Evolutionary conservation across 2,329 filamentous ascomycete species (phyloP).

Genomic region (Curvularia spicifera): DNA sequence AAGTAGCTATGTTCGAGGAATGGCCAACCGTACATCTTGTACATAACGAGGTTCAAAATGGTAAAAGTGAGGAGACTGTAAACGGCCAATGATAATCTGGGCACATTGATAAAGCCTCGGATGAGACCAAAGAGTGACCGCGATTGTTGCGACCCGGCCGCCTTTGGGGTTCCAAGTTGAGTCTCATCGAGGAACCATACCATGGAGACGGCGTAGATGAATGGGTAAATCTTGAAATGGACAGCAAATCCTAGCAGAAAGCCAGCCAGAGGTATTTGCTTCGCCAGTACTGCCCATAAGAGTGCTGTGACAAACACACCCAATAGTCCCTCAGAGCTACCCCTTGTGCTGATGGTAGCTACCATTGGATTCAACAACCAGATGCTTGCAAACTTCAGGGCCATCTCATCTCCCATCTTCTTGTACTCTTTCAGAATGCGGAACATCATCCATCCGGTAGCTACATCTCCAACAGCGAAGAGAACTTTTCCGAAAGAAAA

Average conservation of each 20-base stretch:
- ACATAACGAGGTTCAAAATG: constrained; percentile 79
- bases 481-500: constrained; percentile 88
- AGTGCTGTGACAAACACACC: constrained; percentile 83
- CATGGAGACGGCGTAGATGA: constrained; percentile 86
- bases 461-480: constrained; percentile 82
- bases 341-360: constrained; percentile 91
- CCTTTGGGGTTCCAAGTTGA: constrained; percentile 28
- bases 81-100: constrained; percentile 64
- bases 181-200: constrained; percentile 78
- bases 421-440: constrained; percentile 56
- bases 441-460: constrained; percentile 81
- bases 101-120: constrained; percentile 37
- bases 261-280: constrained; percentile 70
- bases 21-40: constrained; percentile 71
- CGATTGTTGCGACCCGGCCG: neutral
- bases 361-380: constrained; percentile 99
- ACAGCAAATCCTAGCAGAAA: constrained; percentile 80
- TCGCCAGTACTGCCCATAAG: constrained; percentile 78
- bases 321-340: constrained; percentile 89
- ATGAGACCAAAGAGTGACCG: constrained; percentile 32
- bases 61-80: constrained; percentile 76
- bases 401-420: constrained; percentile 52
- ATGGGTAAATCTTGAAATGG: constrained; percentile 99
- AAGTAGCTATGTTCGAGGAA: constrained; percentile 92
- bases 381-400: constrained; percentile 79